Evolutionary conservation across 148 eudicot species (phyloP).

Genomic region (Camellia lanceoleosa): DNA sequence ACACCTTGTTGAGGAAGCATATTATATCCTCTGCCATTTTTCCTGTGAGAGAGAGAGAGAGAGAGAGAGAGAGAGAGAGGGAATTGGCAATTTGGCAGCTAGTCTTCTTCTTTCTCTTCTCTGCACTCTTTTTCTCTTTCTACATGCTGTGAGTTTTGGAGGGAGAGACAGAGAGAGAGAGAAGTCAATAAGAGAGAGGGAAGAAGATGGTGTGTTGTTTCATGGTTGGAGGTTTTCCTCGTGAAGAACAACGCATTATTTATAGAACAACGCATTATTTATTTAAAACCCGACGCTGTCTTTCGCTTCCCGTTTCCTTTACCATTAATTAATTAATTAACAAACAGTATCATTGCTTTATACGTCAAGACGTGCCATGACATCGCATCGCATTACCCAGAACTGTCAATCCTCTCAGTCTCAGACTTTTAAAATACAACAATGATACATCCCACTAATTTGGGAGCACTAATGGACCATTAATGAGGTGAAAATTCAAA

Average conservation of each 20-base stretch:
- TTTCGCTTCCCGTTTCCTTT: too few species aligned
- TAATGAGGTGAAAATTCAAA: too few species aligned
- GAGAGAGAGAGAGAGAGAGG: background rate
- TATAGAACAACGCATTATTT: background rate
- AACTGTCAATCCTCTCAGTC: too few species aligned
- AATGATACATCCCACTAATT: too few species aligned
- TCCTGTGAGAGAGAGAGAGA: background rate
- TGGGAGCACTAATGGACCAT: too few species aligned
- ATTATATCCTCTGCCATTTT: slow-evolving; percentile 27
- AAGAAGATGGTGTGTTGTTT: background rate
- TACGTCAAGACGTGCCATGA: too few species aligned
- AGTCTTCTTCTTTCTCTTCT: background rate
- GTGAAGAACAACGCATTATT: background rate
- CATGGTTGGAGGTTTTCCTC: background rate
- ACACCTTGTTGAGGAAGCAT: slow-evolving; percentile 39
- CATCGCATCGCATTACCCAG: too few species aligned
- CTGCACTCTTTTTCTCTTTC: background rate
- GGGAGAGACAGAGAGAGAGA: background rate
- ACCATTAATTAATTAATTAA: too few species aligned
- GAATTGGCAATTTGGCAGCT: background rate
- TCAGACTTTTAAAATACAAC: too few species aligned
- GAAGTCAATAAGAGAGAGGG: background rate
- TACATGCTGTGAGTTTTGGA: background rate
- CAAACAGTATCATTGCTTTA: too few species aligned
- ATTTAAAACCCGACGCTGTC: too few species aligned